Base-by-base conservation (phyloP, 2,329 filamentous ascomycete species). In the Alternaria sp. region DNA sequence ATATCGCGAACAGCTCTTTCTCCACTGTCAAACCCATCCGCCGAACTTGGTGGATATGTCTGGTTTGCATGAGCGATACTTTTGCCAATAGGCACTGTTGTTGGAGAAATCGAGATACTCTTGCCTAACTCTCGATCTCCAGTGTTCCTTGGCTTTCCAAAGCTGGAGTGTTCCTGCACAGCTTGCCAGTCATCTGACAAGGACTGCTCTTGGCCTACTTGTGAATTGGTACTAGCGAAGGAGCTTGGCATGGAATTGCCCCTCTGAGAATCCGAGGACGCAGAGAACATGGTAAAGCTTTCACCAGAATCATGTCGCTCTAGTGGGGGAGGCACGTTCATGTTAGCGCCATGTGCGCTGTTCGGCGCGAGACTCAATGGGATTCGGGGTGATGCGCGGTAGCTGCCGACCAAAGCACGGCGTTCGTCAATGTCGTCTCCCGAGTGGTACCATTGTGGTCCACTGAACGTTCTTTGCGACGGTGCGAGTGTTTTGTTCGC, bases 221-320 rank as follows among this genome's bases (percentile, higher is more conserved):
- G 66, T 30, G 74, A 78, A 30, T 71, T 70, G 48, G 66, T 70
- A 63, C 79, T 80, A 7, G 74, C 80, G 41, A 85, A 83, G 0
- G 86, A 87, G 28, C 81, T 83, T 20, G 82, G 83, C 34, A 85
- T 78, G 4, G 85, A 88, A 55, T 82, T 81, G 6, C 81, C 81
- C 54, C 78, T 81, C 54, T 85, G 81, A 6, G 87, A 89, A 62
- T 85, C 85, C 2, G 85, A 85, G 10, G 87, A 87, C n/a, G 85
- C 85, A 40, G 86, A 88, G 64, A 89, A 88, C 84, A 89, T 88
- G 22, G 83, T 80, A 66, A 89, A 89, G 72, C 86, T 89, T 63
- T 89, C 87, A 7, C 84, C 82, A 25, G 86, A 89, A 66, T 87
- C 83, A 67, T 87, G 85, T 36, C 85, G 82, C 51, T 81, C 71